A percentile compares a stretch with the other conserved stretches of the same genome.
Evolutionary conservation across 768 basidiomycete genomes (phyloP).

Genomic region (Phlebiopsis gigantea): DNA sequence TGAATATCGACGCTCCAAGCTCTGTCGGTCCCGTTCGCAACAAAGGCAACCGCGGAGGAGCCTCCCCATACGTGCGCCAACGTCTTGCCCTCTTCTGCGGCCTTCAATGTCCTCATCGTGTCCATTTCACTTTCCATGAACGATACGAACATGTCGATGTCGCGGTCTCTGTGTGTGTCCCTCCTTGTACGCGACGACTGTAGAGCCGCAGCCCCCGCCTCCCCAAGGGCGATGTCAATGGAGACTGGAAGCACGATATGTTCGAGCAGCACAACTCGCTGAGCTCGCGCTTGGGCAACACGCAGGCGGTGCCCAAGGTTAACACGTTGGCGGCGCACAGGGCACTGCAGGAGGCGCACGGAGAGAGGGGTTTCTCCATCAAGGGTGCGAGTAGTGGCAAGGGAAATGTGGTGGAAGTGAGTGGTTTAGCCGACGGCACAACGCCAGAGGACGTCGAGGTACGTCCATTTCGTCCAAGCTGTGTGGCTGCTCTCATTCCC

Average conservation of each 20-base stretch:
- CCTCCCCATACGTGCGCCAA: constrained; percentile 51
- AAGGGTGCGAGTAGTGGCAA: constrained; percentile 58
- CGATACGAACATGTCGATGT: neutral
- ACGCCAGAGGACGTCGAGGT: constrained; percentile 76
- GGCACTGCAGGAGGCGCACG: constrained; percentile 47
- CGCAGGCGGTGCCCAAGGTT: constrained; percentile 26
- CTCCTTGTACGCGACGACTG: neutral
- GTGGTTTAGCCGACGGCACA: constrained; percentile 69
- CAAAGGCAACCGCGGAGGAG: constrained; percentile 29
- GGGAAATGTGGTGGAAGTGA: constrained; percentile 68
- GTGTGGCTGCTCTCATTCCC: neutral
- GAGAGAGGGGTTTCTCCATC: constrained; percentile 43
- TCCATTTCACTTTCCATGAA: neutral
- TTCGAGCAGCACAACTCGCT: constrained; percentile 47
- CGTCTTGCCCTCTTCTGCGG: constrained; percentile 12
- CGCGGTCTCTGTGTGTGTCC: neutral
- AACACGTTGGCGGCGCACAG: neutral
- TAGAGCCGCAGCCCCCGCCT: constrained; percentile 41
- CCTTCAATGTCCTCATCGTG: constrained; percentile 13
- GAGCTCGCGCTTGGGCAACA: constrained; percentile 52
- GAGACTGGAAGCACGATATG: constrained; percentile 69
- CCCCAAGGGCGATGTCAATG: constrained; percentile 62
- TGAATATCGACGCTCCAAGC: constrained; percentile 37
- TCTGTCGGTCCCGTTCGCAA: constrained; percentile 44
- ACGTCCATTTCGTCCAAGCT: constrained; percentile 6